These are phyloP conservation scores for Penicillium waksmanii DNA, from an alignment of 495 filamentous ascomycete species.

Conservation along the genomic window DNA sequence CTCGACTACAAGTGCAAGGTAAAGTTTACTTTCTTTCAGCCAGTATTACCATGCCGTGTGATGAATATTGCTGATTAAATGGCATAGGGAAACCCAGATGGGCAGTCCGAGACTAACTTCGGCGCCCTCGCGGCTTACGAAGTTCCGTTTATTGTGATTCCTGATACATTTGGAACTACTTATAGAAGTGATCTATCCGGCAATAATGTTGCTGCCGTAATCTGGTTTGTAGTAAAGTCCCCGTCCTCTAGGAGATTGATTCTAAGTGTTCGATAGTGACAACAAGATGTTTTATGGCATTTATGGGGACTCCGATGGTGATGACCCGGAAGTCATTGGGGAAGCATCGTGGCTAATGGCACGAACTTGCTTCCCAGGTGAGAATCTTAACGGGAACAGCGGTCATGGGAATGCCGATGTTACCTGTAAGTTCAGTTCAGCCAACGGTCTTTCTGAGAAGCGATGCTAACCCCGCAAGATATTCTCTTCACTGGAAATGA, in stretches of 20 bases:
- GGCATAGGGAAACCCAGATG: conserved; percentile 39
- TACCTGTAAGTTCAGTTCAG: conserved; percentile 34
- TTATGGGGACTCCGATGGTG: conserved; percentile 41
- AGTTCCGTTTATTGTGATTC: conserved; percentile 45
- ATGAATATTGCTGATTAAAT: not conserved
- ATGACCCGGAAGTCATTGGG: conserved; percentile 39
- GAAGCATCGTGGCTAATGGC: conserved; percentile 48
- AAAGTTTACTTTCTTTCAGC: not conserved
- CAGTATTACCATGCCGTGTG: not conserved
- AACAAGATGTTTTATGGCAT: conserved; percentile 48
- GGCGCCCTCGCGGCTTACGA: conserved; percentile 44
- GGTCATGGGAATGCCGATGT: conserved; percentile 38
- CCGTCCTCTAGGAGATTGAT: not conserved
- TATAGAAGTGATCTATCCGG: conserved; percentile 31
- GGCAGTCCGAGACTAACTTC: conserved; percentile 37
- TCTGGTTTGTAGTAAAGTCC: conserved; percentile 29
- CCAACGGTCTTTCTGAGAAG: not conserved
- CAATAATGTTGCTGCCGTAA: conserved; percentile 44
- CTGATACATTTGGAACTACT: conserved; percentile 31
- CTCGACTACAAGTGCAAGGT: conserved; percentile 39
- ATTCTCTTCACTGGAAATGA: conserved; percentile 40
- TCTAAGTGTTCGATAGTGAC: conserved; percentile 15
- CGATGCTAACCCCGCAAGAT: conserved; percentile 23
- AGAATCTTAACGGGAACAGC: conserved; percentile 35
- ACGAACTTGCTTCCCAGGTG: conserved; percentile 42